phyloP scores from a whole-genome alignment of 2,329 filamentous ascomycete genomes.

The Neofusicoccum sp. region DNA sequence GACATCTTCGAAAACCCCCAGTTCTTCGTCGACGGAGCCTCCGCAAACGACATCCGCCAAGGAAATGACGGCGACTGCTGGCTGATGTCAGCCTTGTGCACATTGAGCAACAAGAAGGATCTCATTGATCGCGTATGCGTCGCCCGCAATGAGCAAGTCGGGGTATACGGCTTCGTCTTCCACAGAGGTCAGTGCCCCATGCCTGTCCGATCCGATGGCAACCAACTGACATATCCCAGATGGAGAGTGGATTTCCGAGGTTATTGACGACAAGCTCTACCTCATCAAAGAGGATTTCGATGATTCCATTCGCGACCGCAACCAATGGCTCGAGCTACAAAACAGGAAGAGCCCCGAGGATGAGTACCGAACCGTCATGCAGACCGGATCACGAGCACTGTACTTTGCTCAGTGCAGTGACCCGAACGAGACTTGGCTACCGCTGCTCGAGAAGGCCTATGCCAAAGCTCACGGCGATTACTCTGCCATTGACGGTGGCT shows the following conservation, averaged over 20 bases:
- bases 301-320: constrained; percentile 69
- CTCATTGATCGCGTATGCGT: constrained; percentile 76
- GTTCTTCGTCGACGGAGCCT: constrained; percentile 76
- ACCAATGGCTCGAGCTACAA: constrained; percentile 70
- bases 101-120: constrained; percentile 69
- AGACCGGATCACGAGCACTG: constrained; percentile 73
- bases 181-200: constrained; percentile 55
- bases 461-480: constrained; percentile 85
- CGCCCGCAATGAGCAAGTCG: constrained; percentile 69
- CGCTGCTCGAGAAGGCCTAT: constrained; percentile 78
- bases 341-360: constrained; percentile 62
- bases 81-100: constrained; percentile 79
- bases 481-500: constrained; percentile 71
- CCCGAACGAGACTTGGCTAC: constrained; percentile 80
- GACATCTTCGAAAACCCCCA: constrained; percentile 76
- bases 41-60: constrained; percentile 76
- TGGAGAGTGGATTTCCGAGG: constrained; percentile 76
- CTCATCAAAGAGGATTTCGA: constrained; percentile 78
- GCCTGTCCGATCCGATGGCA: neutral
- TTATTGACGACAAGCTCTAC: constrained; percentile 88
- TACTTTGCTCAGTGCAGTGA: constrained; percentile 77
- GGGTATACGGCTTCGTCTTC: constrained; percentile 86
- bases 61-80: constrained; percentile 81
- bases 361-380: constrained; percentile 69
- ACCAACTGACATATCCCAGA: constrained; percentile 26